Percentiles rank a stretch among this genome's conserved stretches.
Evolutionary conservation across 257 asterid species (phyloP).

Genomic region (Nicotiana benthamiana): DNA sequence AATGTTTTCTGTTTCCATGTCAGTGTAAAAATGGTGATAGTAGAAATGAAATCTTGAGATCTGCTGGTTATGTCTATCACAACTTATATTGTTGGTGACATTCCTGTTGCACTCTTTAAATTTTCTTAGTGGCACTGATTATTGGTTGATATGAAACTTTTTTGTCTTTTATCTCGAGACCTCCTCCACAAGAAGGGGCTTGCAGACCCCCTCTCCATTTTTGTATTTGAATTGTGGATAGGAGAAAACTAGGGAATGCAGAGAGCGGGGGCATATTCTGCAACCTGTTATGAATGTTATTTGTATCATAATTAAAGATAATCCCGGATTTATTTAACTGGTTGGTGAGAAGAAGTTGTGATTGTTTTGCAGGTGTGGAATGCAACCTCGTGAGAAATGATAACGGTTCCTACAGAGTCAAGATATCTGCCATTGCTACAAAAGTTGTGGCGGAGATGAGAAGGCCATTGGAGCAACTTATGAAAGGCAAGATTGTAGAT

Average conservation of each 20-base stretch:
- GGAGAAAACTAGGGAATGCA: background rate
- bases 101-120: background rate
- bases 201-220: background rate
- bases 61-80: background rate
- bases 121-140: background rate
- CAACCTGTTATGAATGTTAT: background rate
- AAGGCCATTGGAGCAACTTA: constrained; percentile 56
- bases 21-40: too few species aligned
- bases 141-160: background rate
- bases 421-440: constrained; percentile 76
- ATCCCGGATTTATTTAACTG: background rate
- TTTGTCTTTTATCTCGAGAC: background rate
- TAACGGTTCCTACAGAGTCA: constrained; percentile 62
- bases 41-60: too few species aligned
- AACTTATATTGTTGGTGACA: background rate
- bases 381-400: constrained; percentile 44
- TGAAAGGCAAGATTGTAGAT: constrained; percentile 55
- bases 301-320: background rate
- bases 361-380: constrained; percentile 49
- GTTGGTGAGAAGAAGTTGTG: background rate
- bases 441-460: constrained; percentile 68
- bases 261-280: background rate
- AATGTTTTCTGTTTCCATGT: too few species aligned
- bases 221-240: background rate
- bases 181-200: background rate